Percentiles rank a stretch among this genome's conserved stretches.
These are phyloP conservation scores for Blastobotrys muscicola DNA, from an alignment of 805 yeast genomes.

Conservation along the genomic window DNA sequence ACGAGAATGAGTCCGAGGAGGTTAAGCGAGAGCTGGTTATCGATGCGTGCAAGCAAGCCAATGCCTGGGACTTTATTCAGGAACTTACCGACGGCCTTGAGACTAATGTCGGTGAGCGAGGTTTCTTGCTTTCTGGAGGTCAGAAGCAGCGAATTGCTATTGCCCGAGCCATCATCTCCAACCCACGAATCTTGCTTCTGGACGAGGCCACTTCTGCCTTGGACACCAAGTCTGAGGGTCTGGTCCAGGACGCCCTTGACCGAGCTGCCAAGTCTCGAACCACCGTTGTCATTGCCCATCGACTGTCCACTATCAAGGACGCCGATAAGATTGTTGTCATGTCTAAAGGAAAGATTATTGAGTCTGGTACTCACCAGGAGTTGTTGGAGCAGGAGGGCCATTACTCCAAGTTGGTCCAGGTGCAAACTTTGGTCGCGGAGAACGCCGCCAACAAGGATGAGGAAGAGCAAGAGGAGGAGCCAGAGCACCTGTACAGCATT, in stretches of 20 bases:
- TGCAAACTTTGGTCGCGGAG: too few relatives aligned
- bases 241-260: conserved; percentile 62
- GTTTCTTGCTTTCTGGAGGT: conserved; percentile 59
- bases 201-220: conserved; percentile 66
- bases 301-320: conserved; percentile 58
- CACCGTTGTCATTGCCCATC: conserved; percentile 77
- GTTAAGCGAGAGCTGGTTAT: conserved; percentile 20
- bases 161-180: conserved; percentile 62
- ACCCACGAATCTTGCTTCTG: conserved; percentile 52
- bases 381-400: conserved; percentile 33
- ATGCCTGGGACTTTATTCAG: conserved; percentile 46
- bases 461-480: conserved; percentile 12
- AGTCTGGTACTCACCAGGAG: conserved; percentile 45
- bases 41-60: conserved; percentile 42
- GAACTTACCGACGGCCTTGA: conserved; percentile 53
- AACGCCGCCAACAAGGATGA: conserved; percentile 1
- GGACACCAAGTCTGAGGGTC: conserved; percentile 63
- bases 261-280: conserved; percentile 65
- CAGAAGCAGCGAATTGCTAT: conserved; percentile 71
- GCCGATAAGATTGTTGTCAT: conserved; percentile 56
- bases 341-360: conserved; percentile 51
- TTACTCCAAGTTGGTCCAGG: conserved; percentile 13
- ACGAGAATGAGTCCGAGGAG: conserved; percentile 31
- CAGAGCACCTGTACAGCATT: conserved; percentile 1
- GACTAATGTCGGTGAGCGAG: conserved; percentile 46